Conservation (phyloP, 1,284 basidiomycete genomes). For the Heterobasidion irregulare region DNA sequence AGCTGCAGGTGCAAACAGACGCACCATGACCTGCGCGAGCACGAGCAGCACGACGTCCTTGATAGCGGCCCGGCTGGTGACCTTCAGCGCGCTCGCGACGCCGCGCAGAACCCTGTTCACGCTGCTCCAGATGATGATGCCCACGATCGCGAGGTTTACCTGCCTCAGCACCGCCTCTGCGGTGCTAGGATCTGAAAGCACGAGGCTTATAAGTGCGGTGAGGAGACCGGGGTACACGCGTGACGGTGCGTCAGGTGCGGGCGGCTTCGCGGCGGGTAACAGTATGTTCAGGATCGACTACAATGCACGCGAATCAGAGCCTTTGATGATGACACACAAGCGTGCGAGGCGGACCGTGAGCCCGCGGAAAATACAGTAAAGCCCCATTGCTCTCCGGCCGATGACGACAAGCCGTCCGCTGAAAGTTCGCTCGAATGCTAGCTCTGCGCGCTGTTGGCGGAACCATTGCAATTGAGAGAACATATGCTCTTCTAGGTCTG, state of each 20-base stretch:
- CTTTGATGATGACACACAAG: constrained; percentile 1
- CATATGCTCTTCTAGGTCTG: constrained; percentile 67
- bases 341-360: constrained; percentile 40
- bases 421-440: constrained; percentile 43
- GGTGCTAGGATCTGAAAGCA: constrained; percentile 12
- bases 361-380: constrained; percentile 62
- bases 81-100: constrained; percentile 50
- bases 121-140: constrained; percentile 64
- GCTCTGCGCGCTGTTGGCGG: constrained; percentile 37
- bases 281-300: constrained; percentile 47
- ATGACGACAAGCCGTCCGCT: constrained; percentile 46
- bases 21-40: constrained; percentile 72
- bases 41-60: constrained; percentile 66
- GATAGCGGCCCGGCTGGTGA: constrained; percentile 59
- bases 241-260: neutral
- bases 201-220: constrained; percentile 41
- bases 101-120: constrained; percentile 58
- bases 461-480: constrained; percentile 43
- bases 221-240: constrained; percentile 48
- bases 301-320: neutral
- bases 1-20: constrained; percentile 8
- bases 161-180: constrained; percentile 44
- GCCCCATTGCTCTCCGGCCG: constrained; percentile 11
- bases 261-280: constrained; percentile 2
- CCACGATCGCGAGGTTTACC: constrained; percentile 61